Percentiles rank a stretch among this genome's conserved stretches.
These are phyloP conservation scores for Trichosanthes cucumerina DNA, from an alignment of 306 rosid species.

Conservation along the genomic window DNA sequence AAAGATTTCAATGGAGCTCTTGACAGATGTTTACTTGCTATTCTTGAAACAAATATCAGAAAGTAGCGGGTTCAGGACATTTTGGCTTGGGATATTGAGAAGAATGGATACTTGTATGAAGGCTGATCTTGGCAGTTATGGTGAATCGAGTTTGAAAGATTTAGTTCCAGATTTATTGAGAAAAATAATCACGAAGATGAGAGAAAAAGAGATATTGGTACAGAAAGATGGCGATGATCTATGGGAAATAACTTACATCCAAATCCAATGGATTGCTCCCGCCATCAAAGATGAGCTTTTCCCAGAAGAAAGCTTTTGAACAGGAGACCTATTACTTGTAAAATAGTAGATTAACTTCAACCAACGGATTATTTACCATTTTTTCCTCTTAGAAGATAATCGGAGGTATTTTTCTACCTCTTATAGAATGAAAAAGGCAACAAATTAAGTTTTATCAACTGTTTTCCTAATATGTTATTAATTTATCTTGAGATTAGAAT, in stretches of 20 bases:
- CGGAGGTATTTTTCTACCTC: neutral
- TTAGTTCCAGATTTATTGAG: conserved; percentile 53
- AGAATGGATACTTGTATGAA: conserved; percentile 95
- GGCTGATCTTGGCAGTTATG: conserved; percentile 68
- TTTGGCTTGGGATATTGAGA: conserved; percentile 83
- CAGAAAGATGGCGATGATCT: conserved; percentile 62
- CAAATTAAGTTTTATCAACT: neutral
- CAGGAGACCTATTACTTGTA: neutral
- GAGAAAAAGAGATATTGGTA: conserved; percentile 43
- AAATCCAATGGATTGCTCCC: conserved; percentile 92
- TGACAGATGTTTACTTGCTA: conserved; percentile 57
- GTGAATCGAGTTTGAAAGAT: conserved; percentile 43
- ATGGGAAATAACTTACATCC: conserved; percentile 73
- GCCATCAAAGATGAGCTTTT: conserved; percentile 65
- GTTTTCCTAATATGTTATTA: neutral
- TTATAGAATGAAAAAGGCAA: neutral
- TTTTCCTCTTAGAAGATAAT: neutral
- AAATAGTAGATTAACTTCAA: neutral
- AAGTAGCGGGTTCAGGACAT: conserved; percentile 44
- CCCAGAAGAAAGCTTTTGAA: conserved; percentile 30
- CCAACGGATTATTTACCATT: neutral
- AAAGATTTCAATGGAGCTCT: conserved; percentile 58
- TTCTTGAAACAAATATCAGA: conserved; percentile 49
- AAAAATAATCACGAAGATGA: conserved; percentile 60
- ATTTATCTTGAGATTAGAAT: neutral